Evolutionary conservation across 2,329 filamentous ascomycete species (phyloP), one percentile per base, ranked within the genome.

Genomic region (Monilinia vaccinii-corymbosi): DNA sequence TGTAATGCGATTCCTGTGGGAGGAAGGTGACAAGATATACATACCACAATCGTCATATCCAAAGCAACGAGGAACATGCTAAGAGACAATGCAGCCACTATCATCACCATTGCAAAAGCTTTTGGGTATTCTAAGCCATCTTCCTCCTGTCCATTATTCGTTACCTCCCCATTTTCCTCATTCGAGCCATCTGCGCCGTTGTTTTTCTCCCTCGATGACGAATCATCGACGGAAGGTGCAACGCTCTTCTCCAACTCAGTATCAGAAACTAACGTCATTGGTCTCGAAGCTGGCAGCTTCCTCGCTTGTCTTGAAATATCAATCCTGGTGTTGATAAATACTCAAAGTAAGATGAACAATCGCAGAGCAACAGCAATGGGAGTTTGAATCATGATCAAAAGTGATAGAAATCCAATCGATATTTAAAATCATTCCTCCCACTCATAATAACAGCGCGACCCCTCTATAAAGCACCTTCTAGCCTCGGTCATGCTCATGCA

Each of bases 31-130:
- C 18, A 45, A 25, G 23, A 18, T 38, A 34, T 23, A 56, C 51
- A 32, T 42, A 60, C 58, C n/a, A 82, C 76, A 60, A 82, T 82
- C 16, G 79, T 81, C 76, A 79, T 69, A 56, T 74, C 73, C 34
- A 73, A 60, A 28, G 69, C 63, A 28, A 71, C 69, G n/a, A 81
- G 71, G 65, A 81, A 81, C 52, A 81, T 73, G 60, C 73, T 75
- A 44, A 81, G 68, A 9, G 77, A 71, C 9, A 81, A 69, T 23
- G 79, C 77, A 31, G 78, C 60, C 21, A 81, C 72, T 56, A 81
- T 77, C 64, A 77, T 73, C 55, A 70, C 60, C 55, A 72, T 58
- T 3, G 65, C 64, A 23, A 65, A 16, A 8, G 65, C 67, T n/a
- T 60, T 63, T 23, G 70, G 69, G 61, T 71, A 72, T 55, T 69